Conservation (phyloP, 225 moss, liverwort and hornwort species). For the Pseudisothecium myosuroides region DNA sequence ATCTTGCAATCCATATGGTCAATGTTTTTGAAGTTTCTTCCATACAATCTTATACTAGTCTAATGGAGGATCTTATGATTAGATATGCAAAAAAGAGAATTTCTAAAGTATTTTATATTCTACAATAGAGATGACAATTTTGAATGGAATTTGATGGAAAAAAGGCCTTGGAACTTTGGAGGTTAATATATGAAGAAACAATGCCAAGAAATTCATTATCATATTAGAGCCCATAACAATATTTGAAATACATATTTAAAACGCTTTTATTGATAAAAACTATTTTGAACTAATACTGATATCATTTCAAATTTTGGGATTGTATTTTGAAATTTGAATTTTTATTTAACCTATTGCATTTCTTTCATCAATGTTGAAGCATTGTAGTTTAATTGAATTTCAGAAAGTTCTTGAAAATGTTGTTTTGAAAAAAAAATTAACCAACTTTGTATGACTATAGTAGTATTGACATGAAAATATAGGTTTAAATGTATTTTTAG, state of each 20-base stretch:
- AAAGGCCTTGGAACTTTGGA: neutral
- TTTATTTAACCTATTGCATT: too few species aligned
- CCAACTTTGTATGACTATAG: neutral
- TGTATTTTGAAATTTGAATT: neutral
- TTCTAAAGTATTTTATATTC: too few species aligned
- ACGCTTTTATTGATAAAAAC: neutral
- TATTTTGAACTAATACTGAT: too few species aligned
- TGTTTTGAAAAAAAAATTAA: too few species aligned
- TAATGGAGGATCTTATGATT: neutral
- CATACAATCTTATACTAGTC: neutral
- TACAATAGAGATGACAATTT: neutral
- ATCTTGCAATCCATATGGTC: rapidly evolving
- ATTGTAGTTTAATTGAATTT: neutral
- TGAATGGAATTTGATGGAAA: neutral
- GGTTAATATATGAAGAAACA: neutral
- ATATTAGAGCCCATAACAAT: neutral
- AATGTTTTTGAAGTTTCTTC: neutral
- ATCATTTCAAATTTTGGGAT: neutral
- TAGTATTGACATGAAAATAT: too few species aligned
- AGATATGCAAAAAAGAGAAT: too few species aligned
- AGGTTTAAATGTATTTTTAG: neutral
- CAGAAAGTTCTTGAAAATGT: too few species aligned
- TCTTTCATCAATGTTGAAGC: neutral
- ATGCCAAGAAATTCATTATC: neutral
- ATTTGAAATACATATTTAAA: neutral